These are phyloP conservation scores for Raphanus hybrid DNA, from an alignment of 441 rosid genomes.

Conservation along the genomic window DNA sequence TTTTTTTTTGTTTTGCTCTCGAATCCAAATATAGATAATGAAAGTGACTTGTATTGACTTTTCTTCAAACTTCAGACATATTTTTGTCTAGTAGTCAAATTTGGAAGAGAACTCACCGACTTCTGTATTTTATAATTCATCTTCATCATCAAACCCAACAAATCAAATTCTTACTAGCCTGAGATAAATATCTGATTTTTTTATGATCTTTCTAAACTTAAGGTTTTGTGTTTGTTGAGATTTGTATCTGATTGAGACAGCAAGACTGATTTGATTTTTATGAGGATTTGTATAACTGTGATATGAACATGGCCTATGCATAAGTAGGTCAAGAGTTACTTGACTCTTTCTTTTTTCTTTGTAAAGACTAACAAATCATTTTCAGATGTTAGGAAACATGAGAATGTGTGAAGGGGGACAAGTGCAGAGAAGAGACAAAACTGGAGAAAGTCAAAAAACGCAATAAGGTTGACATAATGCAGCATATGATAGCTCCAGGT, in stretches of 20 bases:
- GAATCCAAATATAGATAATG: slow-evolving; percentile 26
- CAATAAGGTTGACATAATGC: slow-evolving; percentile 40
- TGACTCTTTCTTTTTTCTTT: slow-evolving; percentile 15
- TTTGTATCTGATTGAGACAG: slow-evolving; percentile 16
- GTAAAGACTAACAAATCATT: slow-evolving; percentile 23
- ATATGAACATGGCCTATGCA: slow-evolving; percentile 13
- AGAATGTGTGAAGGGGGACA: slow-evolving; percentile 30
- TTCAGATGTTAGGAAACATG: slow-evolving; percentile 28
- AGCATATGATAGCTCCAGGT: slow-evolving; percentile 43
- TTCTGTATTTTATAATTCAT: slow-evolving; percentile 26
- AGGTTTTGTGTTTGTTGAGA: slow-evolving; percentile 10
- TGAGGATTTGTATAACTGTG: slow-evolving; percentile 11
- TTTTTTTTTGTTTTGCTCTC: slow-evolving; percentile 14
- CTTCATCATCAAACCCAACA: slow-evolving; percentile 20
- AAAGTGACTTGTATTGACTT: slow-evolving; percentile 38
- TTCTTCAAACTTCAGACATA: slow-evolving; percentile 25
- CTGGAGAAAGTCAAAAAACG: slow-evolving; percentile 27
- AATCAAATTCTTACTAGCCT: slow-evolving; percentile 14
- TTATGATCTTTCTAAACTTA: neutral
- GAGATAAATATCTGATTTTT: neutral
- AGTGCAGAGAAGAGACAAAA: slow-evolving; percentile 38
- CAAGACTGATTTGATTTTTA: slow-evolving; percentile 6
- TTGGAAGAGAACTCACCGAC: slow-evolving; percentile 33
- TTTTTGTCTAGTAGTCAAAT: slow-evolving; percentile 15
- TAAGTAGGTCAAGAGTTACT: neutral